Conservation (phyloP, 2,329 filamentous ascomycete species). For the Pseudogymnoascus sp. region DNA sequence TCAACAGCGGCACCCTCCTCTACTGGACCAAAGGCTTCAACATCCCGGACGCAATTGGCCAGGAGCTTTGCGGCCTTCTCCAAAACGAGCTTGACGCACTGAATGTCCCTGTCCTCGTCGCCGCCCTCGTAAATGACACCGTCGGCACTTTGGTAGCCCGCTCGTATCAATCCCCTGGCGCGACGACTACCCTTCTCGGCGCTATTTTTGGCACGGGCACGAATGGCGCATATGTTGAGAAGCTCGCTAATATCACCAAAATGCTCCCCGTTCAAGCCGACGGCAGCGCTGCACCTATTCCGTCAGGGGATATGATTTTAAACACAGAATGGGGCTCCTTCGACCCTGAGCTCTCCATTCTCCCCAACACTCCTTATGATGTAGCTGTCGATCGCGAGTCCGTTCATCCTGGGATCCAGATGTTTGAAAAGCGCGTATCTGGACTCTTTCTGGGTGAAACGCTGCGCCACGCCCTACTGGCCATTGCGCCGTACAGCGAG, state of each 20-base stretch:
- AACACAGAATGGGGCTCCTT: constrained; percentile 99
- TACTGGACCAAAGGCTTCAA: constrained; percentile 99
- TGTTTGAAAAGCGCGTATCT: constrained; percentile 98
- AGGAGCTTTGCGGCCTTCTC: constrained; percentile 87
- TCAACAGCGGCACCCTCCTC: constrained; percentile 90
- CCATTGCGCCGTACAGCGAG: constrained; percentile 67
- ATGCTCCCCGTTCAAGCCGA: constrained; percentile 47
- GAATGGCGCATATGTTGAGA: constrained; percentile 96
- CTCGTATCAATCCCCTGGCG: constrained; percentile 86
- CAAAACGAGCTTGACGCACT: constrained; percentile 85
- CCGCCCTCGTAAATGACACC: constrained; percentile 93
- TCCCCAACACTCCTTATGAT: constrained; percentile 83
- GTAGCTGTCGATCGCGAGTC: constrained; percentile 67
- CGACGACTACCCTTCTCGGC: constrained; percentile 79
- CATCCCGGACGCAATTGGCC: constrained; percentile 85
- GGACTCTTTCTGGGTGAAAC: constrained; percentile 99
- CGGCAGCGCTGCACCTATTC: constrained; percentile 62
- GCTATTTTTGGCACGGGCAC: constrained; percentile 97
- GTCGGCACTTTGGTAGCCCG: constrained; percentile 97
- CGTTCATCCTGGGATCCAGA: constrained; percentile 88
- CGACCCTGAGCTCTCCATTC: constrained; percentile 82
- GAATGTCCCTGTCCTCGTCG: constrained; percentile 83
- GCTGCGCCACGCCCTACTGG: constrained; percentile 66
- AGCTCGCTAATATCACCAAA: constrained; percentile 78
- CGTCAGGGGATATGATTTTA: constrained; percentile 90